These are phyloP conservation scores for Aegle marmelos DNA, from an alignment of 345 rosid genomes.

Conservation along the genomic window DNA sequence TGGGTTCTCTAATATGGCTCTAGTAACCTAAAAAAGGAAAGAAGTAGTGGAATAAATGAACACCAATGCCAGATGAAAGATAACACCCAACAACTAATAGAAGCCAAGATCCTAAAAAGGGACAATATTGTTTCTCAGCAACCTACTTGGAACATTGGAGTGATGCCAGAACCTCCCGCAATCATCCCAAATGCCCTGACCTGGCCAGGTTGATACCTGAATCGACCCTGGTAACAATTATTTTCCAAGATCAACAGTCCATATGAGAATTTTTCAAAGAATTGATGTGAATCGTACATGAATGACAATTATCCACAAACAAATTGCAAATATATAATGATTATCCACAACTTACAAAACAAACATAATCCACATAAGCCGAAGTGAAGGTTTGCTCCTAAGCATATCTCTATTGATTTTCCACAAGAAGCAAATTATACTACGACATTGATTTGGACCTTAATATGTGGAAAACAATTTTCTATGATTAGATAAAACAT, in stretches of 20 bases:
- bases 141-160: conserved; percentile 97
- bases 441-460: background rate
- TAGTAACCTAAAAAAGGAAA: conserved; percentile 62
- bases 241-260: background rate
- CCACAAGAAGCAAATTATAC: background rate
- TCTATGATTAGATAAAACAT: background rate
- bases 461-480: background rate
- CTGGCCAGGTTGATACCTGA: conserved; percentile 80
- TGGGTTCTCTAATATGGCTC: conserved; percentile 91
- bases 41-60: background rate
- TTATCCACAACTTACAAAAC: background rate
- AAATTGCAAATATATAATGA: background rate
- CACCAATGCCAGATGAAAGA: background rate
- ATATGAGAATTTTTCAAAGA: background rate
- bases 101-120: background rate
- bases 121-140: conserved; percentile 1
- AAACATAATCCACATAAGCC: background rate
- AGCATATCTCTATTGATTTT: background rate
- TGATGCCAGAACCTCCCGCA: conserved; percentile 99
- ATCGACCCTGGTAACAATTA: conserved; percentile 69
- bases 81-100: background rate
- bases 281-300: background rate
- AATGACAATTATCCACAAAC: background rate
- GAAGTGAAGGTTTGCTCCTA: conserved; percentile 2
- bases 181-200: conserved; percentile 96